phyloP scores from a whole-genome alignment of 805 yeast genomes.

The Zygotorulaspora florentina region DNA sequence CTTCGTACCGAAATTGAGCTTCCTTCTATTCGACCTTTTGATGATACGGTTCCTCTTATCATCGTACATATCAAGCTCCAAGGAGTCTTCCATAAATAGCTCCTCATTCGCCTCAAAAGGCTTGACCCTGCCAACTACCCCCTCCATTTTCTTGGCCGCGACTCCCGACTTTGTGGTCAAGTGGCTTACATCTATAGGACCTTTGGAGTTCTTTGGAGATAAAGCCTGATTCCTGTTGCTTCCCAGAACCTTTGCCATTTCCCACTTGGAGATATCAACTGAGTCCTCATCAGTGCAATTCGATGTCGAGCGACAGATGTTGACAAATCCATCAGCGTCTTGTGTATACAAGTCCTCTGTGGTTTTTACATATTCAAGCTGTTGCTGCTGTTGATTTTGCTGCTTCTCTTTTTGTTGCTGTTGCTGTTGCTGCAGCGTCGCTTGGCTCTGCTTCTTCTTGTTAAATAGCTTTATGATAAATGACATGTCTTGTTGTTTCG shows the following conservation, averaged over 20 bases:
- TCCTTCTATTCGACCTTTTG: conserved; percentile 22
- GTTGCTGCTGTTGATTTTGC: conserved; percentile 3
- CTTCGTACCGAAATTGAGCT: conserved; percentile 4
- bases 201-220: not conserved
- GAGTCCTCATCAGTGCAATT: conserved; percentile 13
- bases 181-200: not conserved
- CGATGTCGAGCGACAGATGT: conserved; percentile 7
- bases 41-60: conserved; percentile 24
- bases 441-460: not conserved
- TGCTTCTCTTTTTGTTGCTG: not conserved
- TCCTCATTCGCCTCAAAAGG: conserved; percentile 4
- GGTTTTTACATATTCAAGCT: not conserved
- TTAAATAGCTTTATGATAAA: conserved; percentile 4
- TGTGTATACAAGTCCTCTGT: conserved; percentile 5
- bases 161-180: not conserved
- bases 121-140: not conserved
- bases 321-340: conserved; percentile 18
- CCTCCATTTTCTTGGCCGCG: not conserved
- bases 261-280: conserved; percentile 22
- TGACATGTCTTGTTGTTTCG: conserved; percentile 4
- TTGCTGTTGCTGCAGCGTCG: not conserved
- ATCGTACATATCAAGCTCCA: conserved; percentile 19
- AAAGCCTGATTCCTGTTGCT: conserved; percentile 4
- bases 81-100: conserved; percentile 14
- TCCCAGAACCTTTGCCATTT: conserved; percentile 22